A percentile compares a stretch with the other conserved stretches of the same genome.
phyloP scores from a whole-genome alignment of 768 basidiomycete species.

The Rhodotorula kratochvilovae region DNA sequence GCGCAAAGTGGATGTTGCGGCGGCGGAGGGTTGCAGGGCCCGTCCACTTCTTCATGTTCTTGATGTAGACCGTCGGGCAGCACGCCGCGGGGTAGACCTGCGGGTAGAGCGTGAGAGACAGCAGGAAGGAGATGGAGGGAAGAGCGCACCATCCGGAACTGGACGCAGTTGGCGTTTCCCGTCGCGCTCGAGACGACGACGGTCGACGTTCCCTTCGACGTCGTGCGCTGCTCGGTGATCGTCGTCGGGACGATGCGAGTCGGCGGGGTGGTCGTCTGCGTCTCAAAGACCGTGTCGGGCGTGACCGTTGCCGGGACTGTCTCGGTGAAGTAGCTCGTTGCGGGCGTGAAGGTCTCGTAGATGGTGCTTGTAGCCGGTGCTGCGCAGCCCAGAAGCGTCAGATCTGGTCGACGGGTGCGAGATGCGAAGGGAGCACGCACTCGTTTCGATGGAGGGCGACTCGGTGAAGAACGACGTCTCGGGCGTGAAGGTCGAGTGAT shows the following conservation, averaged over 20 bases:
- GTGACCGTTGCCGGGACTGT: not conserved
- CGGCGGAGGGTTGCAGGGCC: not conserved
- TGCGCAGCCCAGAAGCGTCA: not conserved
- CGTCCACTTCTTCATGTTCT: not conserved
- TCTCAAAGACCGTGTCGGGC: not conserved
- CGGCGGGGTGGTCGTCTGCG: not conserved
- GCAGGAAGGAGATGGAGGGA: too few species aligned
- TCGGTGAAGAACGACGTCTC: not conserved
- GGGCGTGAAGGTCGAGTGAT: not conserved
- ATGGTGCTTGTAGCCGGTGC: not conserved
- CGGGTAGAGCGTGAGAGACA: not conserved
- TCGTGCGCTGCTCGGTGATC: not conserved
- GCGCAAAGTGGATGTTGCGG: not conserved
- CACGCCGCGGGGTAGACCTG: not conserved
- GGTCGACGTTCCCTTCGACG: not conserved
- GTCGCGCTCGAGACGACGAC: not conserved
- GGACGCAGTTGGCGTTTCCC: not conserved
- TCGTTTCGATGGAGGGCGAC: not conserved
- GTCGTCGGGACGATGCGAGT: not conserved
- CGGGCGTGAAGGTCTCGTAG: not conserved
- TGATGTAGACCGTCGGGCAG: slow-evolving; percentile 1
- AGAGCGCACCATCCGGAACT: not conserved
- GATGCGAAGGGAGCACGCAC: not conserved
- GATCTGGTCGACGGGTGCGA: not conserved
- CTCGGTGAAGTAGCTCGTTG: not conserved